Evolutionary conservation across 345 rosid genomes (phyloP).

Genomic region (Carallia pectinifolia): DNA sequence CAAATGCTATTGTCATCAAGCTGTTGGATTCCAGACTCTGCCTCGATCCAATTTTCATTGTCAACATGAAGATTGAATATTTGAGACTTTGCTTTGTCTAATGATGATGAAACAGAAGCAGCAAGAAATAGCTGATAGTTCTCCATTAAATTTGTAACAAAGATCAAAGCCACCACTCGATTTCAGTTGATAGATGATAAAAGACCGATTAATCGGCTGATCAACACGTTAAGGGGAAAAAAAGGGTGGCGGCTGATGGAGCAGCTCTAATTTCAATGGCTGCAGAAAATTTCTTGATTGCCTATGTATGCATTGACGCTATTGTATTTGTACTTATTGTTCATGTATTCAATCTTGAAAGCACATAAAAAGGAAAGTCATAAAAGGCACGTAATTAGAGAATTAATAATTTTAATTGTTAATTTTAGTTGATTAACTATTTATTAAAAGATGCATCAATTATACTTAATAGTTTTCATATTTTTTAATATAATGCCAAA

Average conservation of each 20-base stretch:
- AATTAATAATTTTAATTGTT: no score
- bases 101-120: slow-evolving; percentile 17
- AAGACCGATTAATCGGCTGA: no score
- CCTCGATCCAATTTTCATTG: slow-evolving; percentile 1
- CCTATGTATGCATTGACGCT: no score
- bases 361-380: slow-evolving; percentile 10
- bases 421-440: no score
- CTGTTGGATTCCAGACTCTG: neutral
- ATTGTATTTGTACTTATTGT: no score
- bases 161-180: neutral
- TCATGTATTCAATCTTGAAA: no score
- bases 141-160: slow-evolving; percentile 16
- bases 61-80: slow-evolving; percentile 1
- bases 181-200: no score
- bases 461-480: no score
- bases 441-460: no score
- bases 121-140: slow-evolving; percentile 17
- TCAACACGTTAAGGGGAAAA: neutral
- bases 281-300: neutral
- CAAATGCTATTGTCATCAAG: neutral
- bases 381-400: slow-evolving; percentile 28
- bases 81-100: slow-evolving; percentile 4
- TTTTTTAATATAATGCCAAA: no score
- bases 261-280: slow-evolving; percentile 13
- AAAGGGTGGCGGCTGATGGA: slow-evolving; percentile 37